Base-by-base conservation (phyloP, 2,329 filamentous ascomycete species). In the Penicillium oxalicum region DNA sequence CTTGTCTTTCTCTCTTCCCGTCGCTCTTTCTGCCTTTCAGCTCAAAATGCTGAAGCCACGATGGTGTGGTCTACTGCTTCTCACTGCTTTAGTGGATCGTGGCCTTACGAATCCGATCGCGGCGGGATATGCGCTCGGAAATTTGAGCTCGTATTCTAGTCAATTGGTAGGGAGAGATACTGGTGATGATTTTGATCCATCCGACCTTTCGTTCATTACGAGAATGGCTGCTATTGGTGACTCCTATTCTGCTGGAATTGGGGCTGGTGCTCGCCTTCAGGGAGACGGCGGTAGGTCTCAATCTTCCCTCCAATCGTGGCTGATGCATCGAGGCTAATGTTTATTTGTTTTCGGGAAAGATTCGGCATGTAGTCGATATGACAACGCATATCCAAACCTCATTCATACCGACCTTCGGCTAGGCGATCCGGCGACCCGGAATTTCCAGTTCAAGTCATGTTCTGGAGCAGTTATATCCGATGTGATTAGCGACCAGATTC, bases 241-340 rank as follows among this genome's bases (percentile, higher is more conserved):
- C 29, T 53, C 45, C 18, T 53, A 53, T 33, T 51, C 51, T 33
- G 48, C 51, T 34, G 45, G 48, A 42, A 52, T 52, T 28, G 50
- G 50, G 6, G 47, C 50, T 9, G 50, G 50, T 39, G 25, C 45
- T 33, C 43, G 50, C 12, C 36, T 52, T 49, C 29, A 32, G 11
- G 29, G 29, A 32, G 29, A 32, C 29, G 29, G 29, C 11, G 29
- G 29, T 32, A 32, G 11, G 38, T 38, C 26, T 9, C 33, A 11
- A 11, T 27, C 8, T 4, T 12, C 27, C n/a, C 13, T 18, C 13
- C 6, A 24, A 9, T 38, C 4, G 36, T 2, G 4, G 5, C 9
- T 5, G 4, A 13, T 25, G 36, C 13, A 9, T 38, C 18, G 18
- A n/a, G 12, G 24, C 36, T 38, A 24, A 38, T 24, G 7, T 32